Base-by-base conservation (phyloP, 108 stramenopile species). In the Fragilaria crotonensis region DNA sequence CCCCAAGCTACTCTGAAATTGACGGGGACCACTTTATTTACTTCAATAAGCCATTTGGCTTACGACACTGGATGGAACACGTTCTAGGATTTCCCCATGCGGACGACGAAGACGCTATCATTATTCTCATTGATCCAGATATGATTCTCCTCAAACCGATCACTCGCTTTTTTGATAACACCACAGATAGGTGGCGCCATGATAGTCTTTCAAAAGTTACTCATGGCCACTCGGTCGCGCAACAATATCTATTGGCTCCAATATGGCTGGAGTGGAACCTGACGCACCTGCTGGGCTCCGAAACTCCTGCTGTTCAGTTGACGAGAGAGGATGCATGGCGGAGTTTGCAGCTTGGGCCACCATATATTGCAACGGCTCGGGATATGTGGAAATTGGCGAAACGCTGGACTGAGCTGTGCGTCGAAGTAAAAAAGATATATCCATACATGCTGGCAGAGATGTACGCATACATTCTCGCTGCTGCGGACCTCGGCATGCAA, bases 41-140 rank as follows among this genome's bases (percentile, higher is more conserved):
- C 64, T 95, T 81, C 79, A 95, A 97, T 71, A 97, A 97, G 61
- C 96, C 96, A 0, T 88, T 70, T 44, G 96, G 93, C 4, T 29
- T 93, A 36, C 67, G 70, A 21, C 94, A 94, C 53, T 97, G 84
- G 85, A 63, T 96, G 65, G 60, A 71, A 21, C 51, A 90, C 32
- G 76, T 67, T 18, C 57, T 86, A 25, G 74, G 79, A 32, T 84
- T 77, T 61, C 60, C 69, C 3, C 54, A 79, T 25, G 75, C 64
- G 19, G 68, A 76, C 25, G 60, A 70, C 32, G 74, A 87, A 32
- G 68, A 87, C 48, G 68, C 81, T 25, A 81, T 87, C 36, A 57
- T 85, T 45, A 74, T 87, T 58, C 57, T 91, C 11, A 36, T 91
- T 60, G 89, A 91, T 66, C 85, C 89, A 7, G 89, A 91, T 59